These are phyloP conservation scores for Xanthoceras sorbifolium DNA, from an alignment of 345 rosid genomes.

Conservation along the genomic window DNA sequence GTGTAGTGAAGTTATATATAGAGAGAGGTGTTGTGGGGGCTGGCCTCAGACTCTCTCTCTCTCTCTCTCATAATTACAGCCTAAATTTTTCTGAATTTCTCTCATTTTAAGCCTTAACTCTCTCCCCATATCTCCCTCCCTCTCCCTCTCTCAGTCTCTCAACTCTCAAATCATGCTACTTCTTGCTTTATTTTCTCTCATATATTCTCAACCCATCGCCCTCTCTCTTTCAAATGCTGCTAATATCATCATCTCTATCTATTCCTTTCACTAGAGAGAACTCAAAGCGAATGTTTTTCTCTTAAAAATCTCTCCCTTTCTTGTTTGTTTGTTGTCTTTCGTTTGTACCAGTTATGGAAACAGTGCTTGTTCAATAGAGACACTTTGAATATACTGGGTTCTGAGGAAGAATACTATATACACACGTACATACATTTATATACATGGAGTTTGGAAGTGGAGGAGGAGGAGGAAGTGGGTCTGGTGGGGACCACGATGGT, in stretches of 20 bases:
- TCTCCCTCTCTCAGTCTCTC: too few relatives aligned
- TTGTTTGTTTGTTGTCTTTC: not conserved
- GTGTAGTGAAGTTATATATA: not conserved
- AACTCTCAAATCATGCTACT: slow-evolving; percentile 39
- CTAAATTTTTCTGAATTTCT: slow-evolving; percentile 5
- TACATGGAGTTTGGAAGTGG: slow-evolving; percentile 67
- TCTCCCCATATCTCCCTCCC: too few relatives aligned
- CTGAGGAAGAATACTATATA: not conserved
- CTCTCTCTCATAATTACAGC: slow-evolving; percentile 20
- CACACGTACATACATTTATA: not conserved
- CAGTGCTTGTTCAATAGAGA: not conserved
- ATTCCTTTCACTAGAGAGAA: not conserved
- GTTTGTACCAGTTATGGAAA: not conserved
- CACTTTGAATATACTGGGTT: not conserved
- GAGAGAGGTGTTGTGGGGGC: slow-evolving; percentile 10
- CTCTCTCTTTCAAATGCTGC: slow-evolving; percentile 6
- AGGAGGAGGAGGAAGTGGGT: slow-evolving; percentile 59
- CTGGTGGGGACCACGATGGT: slow-evolving; percentile 75
- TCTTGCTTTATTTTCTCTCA: slow-evolving; percentile 22
- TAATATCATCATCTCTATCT: not conserved
- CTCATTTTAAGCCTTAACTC: slow-evolving; percentile 39
- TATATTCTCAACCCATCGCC: slow-evolving; percentile 24
- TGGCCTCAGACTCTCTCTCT: slow-evolving; percentile 14
- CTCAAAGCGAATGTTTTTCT: not conserved
- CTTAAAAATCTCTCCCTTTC: not conserved